Conservation (phyloP, 2,329 filamentous ascomycete genomes). For the Albophoma yamanashiensis region DNA sequence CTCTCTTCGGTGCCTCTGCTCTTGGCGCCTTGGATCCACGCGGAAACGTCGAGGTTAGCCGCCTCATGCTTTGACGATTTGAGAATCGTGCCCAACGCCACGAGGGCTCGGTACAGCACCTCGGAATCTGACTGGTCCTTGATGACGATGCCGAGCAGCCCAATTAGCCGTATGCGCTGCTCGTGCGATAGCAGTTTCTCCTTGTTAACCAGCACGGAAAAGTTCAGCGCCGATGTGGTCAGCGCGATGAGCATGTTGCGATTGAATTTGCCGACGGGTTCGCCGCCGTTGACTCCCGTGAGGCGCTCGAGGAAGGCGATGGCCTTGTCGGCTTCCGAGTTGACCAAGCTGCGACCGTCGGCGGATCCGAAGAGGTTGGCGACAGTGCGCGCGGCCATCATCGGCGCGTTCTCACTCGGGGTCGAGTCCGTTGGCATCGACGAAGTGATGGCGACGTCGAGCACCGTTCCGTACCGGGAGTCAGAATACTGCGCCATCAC, state of each 20-base stretch:
- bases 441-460: conserved; percentile 39
- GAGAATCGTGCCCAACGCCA: conserved; percentile 67
- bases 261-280: conserved; percentile 46
- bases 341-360: conserved; percentile 56
- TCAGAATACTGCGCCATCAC: conserved; percentile 51
- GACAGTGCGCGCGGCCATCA: conserved; percentile 75
- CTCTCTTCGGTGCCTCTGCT: conserved; percentile 33
- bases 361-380: conserved; percentile 74
- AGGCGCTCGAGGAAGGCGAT: conserved; percentile 54
- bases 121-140: conserved; percentile 64
- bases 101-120: conserved; percentile 70
- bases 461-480: conserved; percentile 42
- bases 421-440: conserved; percentile 38
- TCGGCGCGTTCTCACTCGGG: conserved; percentile 67
- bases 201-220: conserved; percentile 56
- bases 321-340: conserved; percentile 46
- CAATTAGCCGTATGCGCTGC: conserved; percentile 35
- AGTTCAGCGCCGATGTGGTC: conserved; percentile 77
- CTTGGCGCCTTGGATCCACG: conserved; percentile 31
- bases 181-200: conserved; percentile 26
- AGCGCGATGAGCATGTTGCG: conserved; percentile 75
- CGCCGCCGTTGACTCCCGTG: conserved; percentile 36
- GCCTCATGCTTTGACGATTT: conserved; percentile 38
- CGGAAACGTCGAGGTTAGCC: conserved; percentile 28
- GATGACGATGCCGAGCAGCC: conserved; percentile 53